Evolutionary conservation across 2,329 filamentous ascomycete genomes (phyloP).

Genomic region (Xylariaceae sp.): DNA sequence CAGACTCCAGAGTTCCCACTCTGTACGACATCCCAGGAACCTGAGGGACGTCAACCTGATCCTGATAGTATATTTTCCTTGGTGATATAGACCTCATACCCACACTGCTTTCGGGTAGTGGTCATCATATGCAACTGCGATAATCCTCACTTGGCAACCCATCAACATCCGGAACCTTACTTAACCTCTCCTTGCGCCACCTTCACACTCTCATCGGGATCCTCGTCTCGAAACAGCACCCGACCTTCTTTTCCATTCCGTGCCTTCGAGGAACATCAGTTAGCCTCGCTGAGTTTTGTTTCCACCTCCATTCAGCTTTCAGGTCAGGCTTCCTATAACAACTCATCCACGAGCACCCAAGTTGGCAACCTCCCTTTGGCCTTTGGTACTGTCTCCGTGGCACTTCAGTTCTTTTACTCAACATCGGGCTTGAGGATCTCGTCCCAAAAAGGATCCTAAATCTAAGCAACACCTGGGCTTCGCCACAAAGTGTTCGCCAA

Average conservation of each 20-base stretch:
- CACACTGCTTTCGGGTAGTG: slow-evolving; percentile 7
- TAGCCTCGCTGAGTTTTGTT: not conserved
- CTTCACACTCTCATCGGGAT: slow-evolving; percentile 1
- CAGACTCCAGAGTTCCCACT: slow-evolving; percentile 8
- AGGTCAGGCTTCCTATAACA: not conserved
- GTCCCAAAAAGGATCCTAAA: no score
- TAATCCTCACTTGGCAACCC: slow-evolving; percentile 10
- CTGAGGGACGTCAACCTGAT: slow-evolving; percentile 11
- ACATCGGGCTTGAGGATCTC: no score
- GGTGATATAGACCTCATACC: slow-evolving; percentile 21
- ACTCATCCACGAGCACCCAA: slow-evolving; percentile 5
- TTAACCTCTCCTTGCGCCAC: slow-evolving; percentile 7
- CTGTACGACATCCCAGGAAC: slow-evolving; percentile 7
- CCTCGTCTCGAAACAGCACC: not conserved
- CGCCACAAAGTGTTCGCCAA: slow-evolving; percentile 9
- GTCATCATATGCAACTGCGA: slow-evolving; percentile 13
- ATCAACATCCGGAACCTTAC: slow-evolving; percentile 11
- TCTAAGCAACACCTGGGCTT: slow-evolving; percentile 3
- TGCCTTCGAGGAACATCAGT: not conserved
- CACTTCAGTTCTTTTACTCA: no score
- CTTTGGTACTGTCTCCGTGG: no score
- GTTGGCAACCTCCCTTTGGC: no score
- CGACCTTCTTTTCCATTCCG: not conserved
- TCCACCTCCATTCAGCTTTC: not conserved
- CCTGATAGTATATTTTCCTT: slow-evolving; percentile 13